Conservation (phyloP, 306 rosid species). For the Castanea sativa region DNA sequence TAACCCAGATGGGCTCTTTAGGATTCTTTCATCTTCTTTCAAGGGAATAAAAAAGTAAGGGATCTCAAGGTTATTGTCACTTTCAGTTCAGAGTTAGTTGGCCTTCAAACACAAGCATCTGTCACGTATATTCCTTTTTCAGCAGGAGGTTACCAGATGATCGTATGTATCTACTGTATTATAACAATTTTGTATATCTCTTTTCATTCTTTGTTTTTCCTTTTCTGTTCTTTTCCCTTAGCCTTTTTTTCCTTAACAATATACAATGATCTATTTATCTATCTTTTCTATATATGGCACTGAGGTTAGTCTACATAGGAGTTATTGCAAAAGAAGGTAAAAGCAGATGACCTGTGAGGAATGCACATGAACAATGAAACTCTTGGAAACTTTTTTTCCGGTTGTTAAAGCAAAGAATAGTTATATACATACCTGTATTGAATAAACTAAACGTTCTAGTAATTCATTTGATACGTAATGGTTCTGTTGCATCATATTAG, state of each 20-base stretch:
- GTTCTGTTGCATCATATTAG: too few species aligned
- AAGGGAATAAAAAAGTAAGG: slow-evolving; percentile 40
- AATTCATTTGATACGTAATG: too few species aligned
- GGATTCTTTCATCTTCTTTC: slow-evolving; percentile 84
- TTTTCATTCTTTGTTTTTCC: not conserved
- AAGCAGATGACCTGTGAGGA: too few species aligned
- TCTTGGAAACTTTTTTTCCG: too few species aligned
- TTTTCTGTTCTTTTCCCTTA: not conserved
- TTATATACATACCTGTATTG: too few species aligned
- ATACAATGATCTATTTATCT: not conserved
- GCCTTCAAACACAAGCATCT: not conserved
- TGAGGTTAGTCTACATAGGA: not conserved
- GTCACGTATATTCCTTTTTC: not conserved
- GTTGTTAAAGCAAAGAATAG: too few species aligned
- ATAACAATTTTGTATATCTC: not conserved
- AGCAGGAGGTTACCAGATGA: not conserved
- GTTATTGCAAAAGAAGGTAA: not conserved
- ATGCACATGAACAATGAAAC: too few species aligned
- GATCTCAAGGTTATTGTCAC: not conserved
- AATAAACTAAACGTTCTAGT: too few species aligned
- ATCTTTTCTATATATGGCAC: not conserved
- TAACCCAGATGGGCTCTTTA: slow-evolving; percentile 92
- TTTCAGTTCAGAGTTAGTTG: not conserved
- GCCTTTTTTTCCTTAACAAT: not conserved
- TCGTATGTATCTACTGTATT: not conserved